phyloP scores from a whole-genome alignment of 106 monocot genomes.

The Narthecium ossifragum region DNA sequence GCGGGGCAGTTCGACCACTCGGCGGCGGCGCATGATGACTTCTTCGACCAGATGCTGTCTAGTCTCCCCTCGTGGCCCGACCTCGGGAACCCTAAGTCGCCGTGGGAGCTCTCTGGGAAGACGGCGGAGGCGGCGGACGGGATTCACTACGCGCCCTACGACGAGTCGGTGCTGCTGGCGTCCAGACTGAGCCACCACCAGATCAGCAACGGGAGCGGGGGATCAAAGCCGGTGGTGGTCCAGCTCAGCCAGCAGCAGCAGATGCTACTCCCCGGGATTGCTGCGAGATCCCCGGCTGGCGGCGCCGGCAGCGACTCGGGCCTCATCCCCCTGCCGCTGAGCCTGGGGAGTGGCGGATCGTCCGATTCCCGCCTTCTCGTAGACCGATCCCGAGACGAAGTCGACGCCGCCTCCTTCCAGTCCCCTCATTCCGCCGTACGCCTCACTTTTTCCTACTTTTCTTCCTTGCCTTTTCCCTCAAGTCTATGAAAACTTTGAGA shows the following conservation, averaged over 20 bases:
- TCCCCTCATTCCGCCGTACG: constrained; percentile 35
- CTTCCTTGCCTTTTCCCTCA: not conserved
- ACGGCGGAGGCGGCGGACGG: constrained; percentile 1
- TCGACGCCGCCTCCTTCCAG: constrained; percentile 36
- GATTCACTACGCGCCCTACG: constrained; percentile 26
- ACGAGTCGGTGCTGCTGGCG: constrained; percentile 70
- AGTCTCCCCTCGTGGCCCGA: constrained; percentile 60
- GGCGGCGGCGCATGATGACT: constrained; percentile 49
- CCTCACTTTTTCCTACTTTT: not conserved
- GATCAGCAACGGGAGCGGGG: constrained; percentile 37
- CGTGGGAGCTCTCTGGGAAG: constrained; percentile 34
- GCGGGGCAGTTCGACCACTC: constrained; percentile 1
- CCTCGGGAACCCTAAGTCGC: constrained; percentile 39
- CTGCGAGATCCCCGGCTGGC: constrained; percentile 14
- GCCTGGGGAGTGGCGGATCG: constrained; percentile 13
- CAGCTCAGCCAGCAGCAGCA: constrained; percentile 43
- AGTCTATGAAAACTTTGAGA: not conserved
- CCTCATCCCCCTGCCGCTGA: constrained; percentile 8
- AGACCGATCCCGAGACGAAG: constrained; percentile 20
- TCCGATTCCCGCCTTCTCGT: constrained; percentile 17
- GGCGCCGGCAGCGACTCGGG: constrained; percentile 11
- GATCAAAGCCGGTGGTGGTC: constrained; percentile 19
- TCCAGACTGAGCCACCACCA: constrained; percentile 80
- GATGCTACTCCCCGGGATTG: constrained; percentile 25
- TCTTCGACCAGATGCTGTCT: constrained; percentile 88